These are phyloP conservation scores for Trifolium subterraneum DNA, from an alignment of 306 rosid species.

Conservation along the genomic window DNA sequence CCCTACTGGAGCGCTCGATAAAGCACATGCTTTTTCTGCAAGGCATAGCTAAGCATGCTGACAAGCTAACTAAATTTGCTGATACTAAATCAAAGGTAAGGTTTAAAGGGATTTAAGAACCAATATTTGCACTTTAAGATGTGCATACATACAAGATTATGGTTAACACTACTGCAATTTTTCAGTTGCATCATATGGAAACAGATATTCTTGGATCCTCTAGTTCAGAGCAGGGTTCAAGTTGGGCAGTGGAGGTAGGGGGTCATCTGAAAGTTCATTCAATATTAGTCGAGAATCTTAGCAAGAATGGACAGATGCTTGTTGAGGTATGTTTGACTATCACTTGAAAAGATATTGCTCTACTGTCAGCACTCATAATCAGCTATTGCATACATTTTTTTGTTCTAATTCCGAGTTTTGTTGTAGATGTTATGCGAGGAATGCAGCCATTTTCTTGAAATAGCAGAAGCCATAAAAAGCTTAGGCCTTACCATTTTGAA, in stretches of 20 bases:
- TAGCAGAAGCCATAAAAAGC: conserved; percentile 91
- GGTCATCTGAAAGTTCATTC: conserved; percentile 94
- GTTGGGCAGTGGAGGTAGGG: conserved; percentile 98
- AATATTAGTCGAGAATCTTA: conserved; percentile 84
- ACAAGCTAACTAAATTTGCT: conserved; percentile 69
- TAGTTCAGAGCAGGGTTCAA: conserved; percentile 75
- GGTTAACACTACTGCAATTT: conserved; percentile 33
- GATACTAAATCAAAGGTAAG: conserved; percentile 64
- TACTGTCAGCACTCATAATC: too few relatives aligned
- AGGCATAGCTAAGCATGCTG: conserved; percentile 91
- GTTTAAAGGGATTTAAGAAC: conserved; percentile 1
- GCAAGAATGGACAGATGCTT: conserved; percentile 92
- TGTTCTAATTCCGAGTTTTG: conserved; percentile 35
- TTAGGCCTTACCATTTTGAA: conserved; percentile 80
- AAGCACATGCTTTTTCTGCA: conserved; percentile 97
- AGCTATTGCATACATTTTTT: conserved; percentile 1
- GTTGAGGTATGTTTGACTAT: conserved; percentile 68
- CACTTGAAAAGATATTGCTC: neutral
- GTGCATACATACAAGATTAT: too few relatives aligned
- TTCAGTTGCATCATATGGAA: conserved; percentile 68
- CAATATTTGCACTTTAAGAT: neutral
- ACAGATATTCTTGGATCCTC: conserved; percentile 65
- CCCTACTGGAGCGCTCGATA: conserved; percentile 87
- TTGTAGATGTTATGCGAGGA: conserved; percentile 92
- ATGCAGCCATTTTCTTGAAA: conserved; percentile 95